Conservation (phyloP, 2,329 filamentous ascomycete genomes). For the Arachnomyces sp. region DNA sequence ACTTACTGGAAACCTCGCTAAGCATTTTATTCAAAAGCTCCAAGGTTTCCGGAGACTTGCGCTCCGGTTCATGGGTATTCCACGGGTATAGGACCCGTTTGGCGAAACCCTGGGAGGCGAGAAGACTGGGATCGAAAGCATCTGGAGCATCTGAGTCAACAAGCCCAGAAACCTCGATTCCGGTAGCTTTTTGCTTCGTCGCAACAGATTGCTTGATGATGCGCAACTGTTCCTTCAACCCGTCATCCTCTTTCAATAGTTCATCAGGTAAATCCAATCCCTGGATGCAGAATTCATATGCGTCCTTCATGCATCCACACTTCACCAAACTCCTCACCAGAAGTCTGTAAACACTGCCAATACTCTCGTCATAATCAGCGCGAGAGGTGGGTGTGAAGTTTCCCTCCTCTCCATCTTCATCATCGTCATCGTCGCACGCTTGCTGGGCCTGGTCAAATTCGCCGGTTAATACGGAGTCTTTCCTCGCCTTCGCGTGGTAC, state of each 20-base stretch:
- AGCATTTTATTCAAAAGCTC: slow-evolving; percentile 64
- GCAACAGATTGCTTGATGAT: slow-evolving; percentile 20
- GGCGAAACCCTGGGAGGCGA: slow-evolving; percentile 32
- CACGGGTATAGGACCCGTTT: slow-evolving; percentile 54
- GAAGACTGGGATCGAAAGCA: slow-evolving; percentile 20
- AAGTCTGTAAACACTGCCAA: slow-evolving; percentile 29
- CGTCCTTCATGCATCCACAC: slow-evolving; percentile 35
- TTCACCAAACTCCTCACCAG: slow-evolving; percentile 29
- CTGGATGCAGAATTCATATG: slow-evolving; percentile 30
- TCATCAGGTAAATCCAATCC: slow-evolving; percentile 20
- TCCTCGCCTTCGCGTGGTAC: slow-evolving; percentile 59
- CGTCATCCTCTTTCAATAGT: slow-evolving; percentile 6
- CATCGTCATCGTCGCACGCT: slow-evolving; percentile 13
- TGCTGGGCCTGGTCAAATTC: slow-evolving; percentile 13
- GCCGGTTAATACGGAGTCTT: slow-evolving; percentile 4
- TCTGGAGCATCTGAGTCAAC: slow-evolving; percentile 6
- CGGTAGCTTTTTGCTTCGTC: background rate
- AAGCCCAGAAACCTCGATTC: background rate
- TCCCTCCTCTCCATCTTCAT: slow-evolving; percentile 34
- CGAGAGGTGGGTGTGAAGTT: slow-evolving; percentile 21
- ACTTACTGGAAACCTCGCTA: slow-evolving; percentile 63
- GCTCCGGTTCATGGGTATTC: slow-evolving; percentile 53
- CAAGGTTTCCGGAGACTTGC: slow-evolving; percentile 48
- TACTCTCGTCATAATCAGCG: slow-evolving; percentile 27
- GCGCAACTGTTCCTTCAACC: slow-evolving; percentile 22